phyloP scores from a whole-genome alignment of 2,329 filamentous ascomycete species.

The Mycosphaerella sp. region DNA sequence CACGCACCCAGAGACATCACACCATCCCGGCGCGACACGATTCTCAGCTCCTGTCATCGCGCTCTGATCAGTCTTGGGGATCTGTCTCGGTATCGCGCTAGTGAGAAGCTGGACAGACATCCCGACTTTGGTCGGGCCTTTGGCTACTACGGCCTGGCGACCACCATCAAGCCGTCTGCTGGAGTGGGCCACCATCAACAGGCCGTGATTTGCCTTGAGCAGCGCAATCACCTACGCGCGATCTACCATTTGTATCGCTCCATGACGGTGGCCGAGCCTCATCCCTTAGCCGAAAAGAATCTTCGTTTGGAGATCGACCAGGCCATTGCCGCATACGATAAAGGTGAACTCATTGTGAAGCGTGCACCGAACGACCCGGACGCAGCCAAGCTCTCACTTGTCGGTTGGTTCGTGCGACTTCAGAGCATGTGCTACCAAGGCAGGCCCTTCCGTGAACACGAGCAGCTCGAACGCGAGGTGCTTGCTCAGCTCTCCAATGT shows the following conservation, averaged over 20 bases:
- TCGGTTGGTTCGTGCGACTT: slow-evolving; percentile 76
- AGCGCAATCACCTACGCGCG: slow-evolving; percentile 72
- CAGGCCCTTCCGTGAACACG: slow-evolving; percentile 64
- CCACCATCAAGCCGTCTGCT: slow-evolving; percentile 67
- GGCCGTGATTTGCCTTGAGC: slow-evolving; percentile 73
- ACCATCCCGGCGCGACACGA: slow-evolving; percentile 48
- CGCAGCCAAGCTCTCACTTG: slow-evolving; percentile 57
- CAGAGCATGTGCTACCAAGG: slow-evolving; percentile 81
- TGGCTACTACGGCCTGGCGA: slow-evolving; percentile 77
- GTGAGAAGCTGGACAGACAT: slow-evolving; percentile 63
- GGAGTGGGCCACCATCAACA: slow-evolving; percentile 86
- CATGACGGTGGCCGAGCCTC: slow-evolving; percentile 64
- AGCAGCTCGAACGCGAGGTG: slow-evolving; percentile 80
- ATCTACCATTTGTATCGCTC: slow-evolving; percentile 88
- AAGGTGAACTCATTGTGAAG: slow-evolving; percentile 46
- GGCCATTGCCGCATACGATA: slow-evolving; percentile 52
- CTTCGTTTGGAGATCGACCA: slow-evolving; percentile 73
- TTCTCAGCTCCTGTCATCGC: slow-evolving; percentile 70
- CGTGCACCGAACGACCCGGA: slow-evolving; percentile 39
- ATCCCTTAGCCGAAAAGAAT: slow-evolving; percentile 68
- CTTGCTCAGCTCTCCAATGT: slow-evolving; percentile 68
- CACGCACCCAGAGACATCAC: slow-evolving; percentile 18
- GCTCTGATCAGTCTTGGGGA: slow-evolving; percentile 85
- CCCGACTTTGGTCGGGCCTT: slow-evolving; percentile 73
- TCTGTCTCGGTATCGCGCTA: slow-evolving; percentile 75